Evolutionary conservation across 2,329 filamentous ascomycete species (phyloP).

Genomic region (Penicillium sp.): DNA sequence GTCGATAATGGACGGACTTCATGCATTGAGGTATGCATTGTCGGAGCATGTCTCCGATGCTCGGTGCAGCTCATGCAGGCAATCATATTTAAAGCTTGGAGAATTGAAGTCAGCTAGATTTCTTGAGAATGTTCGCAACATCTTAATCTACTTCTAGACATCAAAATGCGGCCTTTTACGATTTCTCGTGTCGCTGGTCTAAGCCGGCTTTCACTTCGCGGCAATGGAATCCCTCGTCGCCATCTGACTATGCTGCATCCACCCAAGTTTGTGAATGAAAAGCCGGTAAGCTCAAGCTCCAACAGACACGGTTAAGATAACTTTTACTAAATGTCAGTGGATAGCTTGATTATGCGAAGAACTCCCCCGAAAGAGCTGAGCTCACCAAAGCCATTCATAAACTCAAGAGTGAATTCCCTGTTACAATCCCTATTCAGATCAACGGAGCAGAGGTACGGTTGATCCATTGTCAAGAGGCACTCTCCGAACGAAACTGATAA

Average conservation of each 20-base stretch:
- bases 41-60: slow-evolving; percentile 10
- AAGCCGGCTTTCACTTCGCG: background rate
- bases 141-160: background rate
- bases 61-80: background rate
- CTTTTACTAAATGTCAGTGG: background rate
- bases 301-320: no score
- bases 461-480: background rate
- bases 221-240: slow-evolving; percentile 7
- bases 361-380: slow-evolving; percentile 14
- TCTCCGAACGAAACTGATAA: background rate
- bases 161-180: slow-evolving; percentile 10
- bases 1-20: background rate
- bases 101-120: background rate
- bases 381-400: slow-evolving; percentile 18
- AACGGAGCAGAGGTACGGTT: slow-evolving; percentile 16
- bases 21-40: background rate
- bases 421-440: slow-evolving; percentile 17
- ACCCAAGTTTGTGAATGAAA: slow-evolving; percentile 29
- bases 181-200: slow-evolving; percentile 8
- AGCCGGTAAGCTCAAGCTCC: slow-evolving; percentile 13
- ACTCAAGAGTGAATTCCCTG: slow-evolving; percentile 17
- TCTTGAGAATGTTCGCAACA: background rate
- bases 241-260: slow-evolving; percentile 20
- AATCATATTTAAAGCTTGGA: background rate
- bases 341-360: slow-evolving; percentile 19